Conservation (phyloP, 192 early-diverging fungal species). For the Backusella psychrophila region DNA sequence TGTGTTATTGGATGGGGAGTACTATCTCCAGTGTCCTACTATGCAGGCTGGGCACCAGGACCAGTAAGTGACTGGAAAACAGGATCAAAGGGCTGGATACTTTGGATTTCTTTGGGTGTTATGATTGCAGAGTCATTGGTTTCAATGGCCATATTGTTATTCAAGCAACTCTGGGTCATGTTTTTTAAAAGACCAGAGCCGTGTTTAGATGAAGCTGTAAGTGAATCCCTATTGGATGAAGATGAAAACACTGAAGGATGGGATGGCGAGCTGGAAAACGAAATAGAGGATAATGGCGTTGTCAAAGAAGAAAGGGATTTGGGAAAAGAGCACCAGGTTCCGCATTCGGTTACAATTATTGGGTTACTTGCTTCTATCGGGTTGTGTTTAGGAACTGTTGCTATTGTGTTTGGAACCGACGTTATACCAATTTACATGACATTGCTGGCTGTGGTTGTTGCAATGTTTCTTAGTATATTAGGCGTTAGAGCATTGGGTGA, state of each 20-base stretch:
- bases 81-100: slow-evolving; percentile 72
- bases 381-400: slow-evolving; percentile 61
- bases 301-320: slow-evolving; percentile 39
- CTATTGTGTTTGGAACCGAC: slow-evolving; percentile 56
- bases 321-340: slow-evolving; percentile 55
- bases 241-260: slow-evolving; percentile 25
- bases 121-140: slow-evolving; percentile 76
- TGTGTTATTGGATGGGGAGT: slow-evolving; percentile 73
- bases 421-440: slow-evolving; percentile 66
- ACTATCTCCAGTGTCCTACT: slow-evolving; percentile 62
- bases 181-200: not conserved
- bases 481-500: slow-evolving; percentile 80
- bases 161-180: slow-evolving; percentile 38
- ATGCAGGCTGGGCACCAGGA: slow-evolving; percentile 68
- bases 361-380: slow-evolving; percentile 63
- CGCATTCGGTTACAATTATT: slow-evolving; percentile 57
- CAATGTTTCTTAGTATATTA: slow-evolving; percentile 71
- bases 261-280: slow-evolving; percentile 23
- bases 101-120: slow-evolving; percentile 77
- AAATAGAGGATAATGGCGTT: slow-evolving; percentile 21
- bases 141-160: slow-evolving; percentile 54
- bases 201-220: not conserved
- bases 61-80: slow-evolving; percentile 66
- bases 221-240: slow-evolving; percentile 13
- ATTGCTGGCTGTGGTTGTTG: slow-evolving; percentile 66